These are phyloP conservation scores for Cetradonia linearis DNA, from an alignment of 495 filamentous ascomycete genomes.

Conservation along the genomic window DNA sequence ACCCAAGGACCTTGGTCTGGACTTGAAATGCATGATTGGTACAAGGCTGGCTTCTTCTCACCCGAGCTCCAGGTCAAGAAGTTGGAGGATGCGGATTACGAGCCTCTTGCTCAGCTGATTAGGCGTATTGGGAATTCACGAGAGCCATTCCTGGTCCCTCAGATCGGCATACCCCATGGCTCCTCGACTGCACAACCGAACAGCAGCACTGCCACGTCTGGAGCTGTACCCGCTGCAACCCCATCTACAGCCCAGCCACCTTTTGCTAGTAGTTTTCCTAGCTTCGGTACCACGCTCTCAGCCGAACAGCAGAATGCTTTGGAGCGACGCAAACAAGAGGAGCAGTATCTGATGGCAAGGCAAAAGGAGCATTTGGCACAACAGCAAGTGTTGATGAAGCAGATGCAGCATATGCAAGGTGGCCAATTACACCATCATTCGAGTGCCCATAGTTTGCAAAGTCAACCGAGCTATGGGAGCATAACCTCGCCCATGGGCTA, in stretches of 20 bases:
- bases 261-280: conserved; percentile 90
- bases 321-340: conserved; percentile 92
- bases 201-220: conserved; percentile 29
- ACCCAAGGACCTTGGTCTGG: conserved; percentile 92
- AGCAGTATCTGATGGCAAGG: conserved; percentile 90
- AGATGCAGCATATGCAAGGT: conserved; percentile 54
- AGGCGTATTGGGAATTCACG: conserved; percentile 93
- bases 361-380: conserved; percentile 80
- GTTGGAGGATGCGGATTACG: conserved; percentile 83
- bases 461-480: conserved; percentile 87
- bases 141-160: conserved; percentile 93
- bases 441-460: conserved; percentile 89
- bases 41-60: conserved; percentile 96
- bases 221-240: conserved; percentile 33
- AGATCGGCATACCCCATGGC: conserved; percentile 87
- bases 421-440: conserved; percentile 77
- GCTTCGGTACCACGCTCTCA: conserved; percentile 93
- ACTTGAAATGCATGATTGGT: conserved; percentile 99
- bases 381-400: conserved; percentile 69
- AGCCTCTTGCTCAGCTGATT: conserved; percentile 91
- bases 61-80: conserved; percentile 90
- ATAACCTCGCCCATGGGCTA: conserved; percentile 76
- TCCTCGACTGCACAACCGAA: conserved; percentile 46
- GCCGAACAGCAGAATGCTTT: conserved; percentile 96
- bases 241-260: conserved; percentile 70